These are phyloP conservation scores for Cutaneotrichosporon cavernicola DNA, from an alignment of 1,284 basidiomycete species.

Conservation along the genomic window DNA sequence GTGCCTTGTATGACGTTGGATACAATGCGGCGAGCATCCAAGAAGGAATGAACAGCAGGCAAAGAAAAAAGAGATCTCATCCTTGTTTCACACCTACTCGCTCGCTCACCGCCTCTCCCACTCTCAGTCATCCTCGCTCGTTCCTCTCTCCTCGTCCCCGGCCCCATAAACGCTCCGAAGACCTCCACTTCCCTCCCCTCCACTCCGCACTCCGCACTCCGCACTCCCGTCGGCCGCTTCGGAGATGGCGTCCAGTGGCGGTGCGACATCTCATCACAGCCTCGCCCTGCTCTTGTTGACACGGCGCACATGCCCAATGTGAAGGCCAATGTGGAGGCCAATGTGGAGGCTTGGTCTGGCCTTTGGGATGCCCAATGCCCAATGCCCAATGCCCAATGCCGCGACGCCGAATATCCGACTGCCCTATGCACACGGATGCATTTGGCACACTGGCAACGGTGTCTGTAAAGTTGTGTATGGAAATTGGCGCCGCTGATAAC, in stretches of 20 bases:
- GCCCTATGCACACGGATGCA: neutral
- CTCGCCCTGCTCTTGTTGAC: neutral
- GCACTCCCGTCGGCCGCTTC: neutral
- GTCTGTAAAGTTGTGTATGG: neutral
- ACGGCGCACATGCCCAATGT: neutral
- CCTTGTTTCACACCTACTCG: neutral
- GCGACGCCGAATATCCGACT: slow-evolving; percentile 1
- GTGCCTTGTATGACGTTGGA: too few species aligned
- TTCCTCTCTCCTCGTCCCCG: too few species aligned
- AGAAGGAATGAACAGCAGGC: neutral
- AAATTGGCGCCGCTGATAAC: neutral
- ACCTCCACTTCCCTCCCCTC: neutral
- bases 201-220: neutral
- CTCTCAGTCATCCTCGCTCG: too few species aligned
- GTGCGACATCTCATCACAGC: neutral
- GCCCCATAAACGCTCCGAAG: neutral
- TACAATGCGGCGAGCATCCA: neutral
- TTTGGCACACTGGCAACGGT: neutral
- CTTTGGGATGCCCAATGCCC: too few species aligned
- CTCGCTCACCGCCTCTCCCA: neutral
- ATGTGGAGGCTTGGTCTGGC: neutral
- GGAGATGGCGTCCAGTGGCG: neutral
- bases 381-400: neutral
- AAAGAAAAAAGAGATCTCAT: neutral
- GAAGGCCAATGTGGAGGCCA: neutral